Conservation (phyloP, 2,329 filamentous ascomycete species). For the Beauveria asiatica region DNA sequence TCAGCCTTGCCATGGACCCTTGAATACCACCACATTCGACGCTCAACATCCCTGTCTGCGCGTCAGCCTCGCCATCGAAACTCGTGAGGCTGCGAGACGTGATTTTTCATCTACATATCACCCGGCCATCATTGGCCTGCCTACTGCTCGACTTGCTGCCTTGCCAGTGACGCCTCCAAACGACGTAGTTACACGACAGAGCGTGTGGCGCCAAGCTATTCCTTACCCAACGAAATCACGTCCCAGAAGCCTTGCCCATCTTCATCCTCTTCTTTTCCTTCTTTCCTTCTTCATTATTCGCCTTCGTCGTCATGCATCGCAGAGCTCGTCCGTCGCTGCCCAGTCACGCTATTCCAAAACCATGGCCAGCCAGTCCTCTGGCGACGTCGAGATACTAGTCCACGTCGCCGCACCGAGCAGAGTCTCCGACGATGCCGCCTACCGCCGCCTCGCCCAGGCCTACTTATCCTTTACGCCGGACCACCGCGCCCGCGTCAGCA, state of each 20-base stretch:
- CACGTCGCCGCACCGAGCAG: slow-evolving; percentile 45
- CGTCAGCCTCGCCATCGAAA: neutral
- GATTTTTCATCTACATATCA: neutral
- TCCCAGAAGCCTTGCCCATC: neutral
- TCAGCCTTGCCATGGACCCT: neutral
- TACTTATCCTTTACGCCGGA: slow-evolving; percentile 41
- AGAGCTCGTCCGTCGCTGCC: neutral
- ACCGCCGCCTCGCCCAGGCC: slow-evolving; percentile 40
- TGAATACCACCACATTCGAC: neutral
- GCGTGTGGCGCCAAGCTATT: neutral
- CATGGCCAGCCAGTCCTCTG: slow-evolving; percentile 19
- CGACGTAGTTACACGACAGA: neutral
- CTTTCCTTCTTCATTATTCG: neutral
- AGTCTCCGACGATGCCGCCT: slow-evolving; percentile 37
- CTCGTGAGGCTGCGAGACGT: neutral
- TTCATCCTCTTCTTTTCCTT: neutral
- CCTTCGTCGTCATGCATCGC: slow-evolving; percentile 18
- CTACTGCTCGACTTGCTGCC: neutral
- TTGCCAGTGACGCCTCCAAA: neutral
- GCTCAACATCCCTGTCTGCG: neutral
- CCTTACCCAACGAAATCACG: neutral
- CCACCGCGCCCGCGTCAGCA: slow-evolving; percentile 9
- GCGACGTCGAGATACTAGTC: slow-evolving; percentile 43
- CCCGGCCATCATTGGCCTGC: neutral
- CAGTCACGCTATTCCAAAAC: neutral